Conservation (phyloP, 345 rosid genomes). For the Aquilaria malaccensis region DNA sequence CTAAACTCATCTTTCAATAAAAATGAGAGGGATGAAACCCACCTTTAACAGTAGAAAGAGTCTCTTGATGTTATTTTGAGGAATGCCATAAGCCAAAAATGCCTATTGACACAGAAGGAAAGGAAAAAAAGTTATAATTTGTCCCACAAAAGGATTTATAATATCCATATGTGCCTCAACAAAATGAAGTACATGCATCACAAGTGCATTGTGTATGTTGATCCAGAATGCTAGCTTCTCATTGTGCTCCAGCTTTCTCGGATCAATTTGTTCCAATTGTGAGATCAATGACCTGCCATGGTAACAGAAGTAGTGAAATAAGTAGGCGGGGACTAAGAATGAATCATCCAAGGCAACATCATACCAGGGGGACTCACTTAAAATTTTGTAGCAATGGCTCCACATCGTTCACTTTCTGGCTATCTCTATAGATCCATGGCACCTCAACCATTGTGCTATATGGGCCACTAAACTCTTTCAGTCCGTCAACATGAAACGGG, state of each 20-base stretch:
- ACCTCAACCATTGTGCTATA: constrained; percentile 85
- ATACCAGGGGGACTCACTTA: constrained; percentile 41
- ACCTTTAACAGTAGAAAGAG: constrained; percentile 78
- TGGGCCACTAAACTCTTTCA: constrained; percentile 90
- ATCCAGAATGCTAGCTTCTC: constrained; percentile 98
- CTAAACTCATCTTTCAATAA: not conserved
- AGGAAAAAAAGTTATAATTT: constrained; percentile 5
- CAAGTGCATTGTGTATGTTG: constrained; percentile 85
- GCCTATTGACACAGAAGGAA: constrained; percentile 35
- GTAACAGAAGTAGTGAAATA: not conserved
- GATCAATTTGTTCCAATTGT: constrained; percentile 69
- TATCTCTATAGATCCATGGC: constrained; percentile 71
- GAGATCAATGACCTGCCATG: constrained; percentile 60
- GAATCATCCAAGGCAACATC: not conserved
- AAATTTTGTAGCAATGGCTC: constrained; percentile 78
- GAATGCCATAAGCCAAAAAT: constrained; percentile 85
- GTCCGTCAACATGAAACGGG: constrained; percentile 84
- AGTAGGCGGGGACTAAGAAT: too few relatives aligned
- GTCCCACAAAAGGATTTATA: not conserved
- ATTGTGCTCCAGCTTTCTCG: constrained; percentile 68
- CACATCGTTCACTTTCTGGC: constrained; percentile 66
- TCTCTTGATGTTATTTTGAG: constrained; percentile 83
- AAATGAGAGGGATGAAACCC: constrained; percentile 2
- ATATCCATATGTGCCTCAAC: not conserved
- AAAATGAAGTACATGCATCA: constrained; percentile 76